Base-by-base conservation (phyloP, 139 green algal genomes). In the Coelastrella sp. region DNA sequence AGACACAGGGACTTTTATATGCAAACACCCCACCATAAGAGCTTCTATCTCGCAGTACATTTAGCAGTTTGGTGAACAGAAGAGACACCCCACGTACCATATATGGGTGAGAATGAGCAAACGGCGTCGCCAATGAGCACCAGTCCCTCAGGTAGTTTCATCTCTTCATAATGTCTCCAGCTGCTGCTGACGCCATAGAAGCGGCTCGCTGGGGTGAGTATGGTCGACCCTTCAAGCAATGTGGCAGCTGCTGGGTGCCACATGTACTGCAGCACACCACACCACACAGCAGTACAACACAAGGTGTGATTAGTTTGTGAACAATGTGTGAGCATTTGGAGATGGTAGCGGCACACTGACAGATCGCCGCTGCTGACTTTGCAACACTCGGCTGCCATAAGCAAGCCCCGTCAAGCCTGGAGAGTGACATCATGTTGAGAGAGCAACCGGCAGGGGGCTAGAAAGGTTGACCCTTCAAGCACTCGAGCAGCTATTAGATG, bases 141-240 rank as follows among this genome's bases (percentile, higher is more conserved):
- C 82, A 88, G 68, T 6, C 83, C 83, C 6, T 89, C 83, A 23
- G 83, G 83, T 3, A 89, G 83, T 14, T 61, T 5, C 17, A 23
- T 17, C 20, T 80, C 83, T 66, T 89, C 83, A 56, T 80, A 89
- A 73, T 89, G 83, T 20, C 68, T 47, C 83, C 83, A 89, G 2
- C 22, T 89, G 56, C 68, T 89, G 64, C 65, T 32, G 10, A 89
- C 13, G 65, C 83, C 23, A 47, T 89, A 80, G 68, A 89, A 89
- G 32, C 83, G 66, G 54, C 32, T 20, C 7, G 13, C 58, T 20
- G 83, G 83, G 7, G 20, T n/a, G 4, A 89, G 83, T 5, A 10
- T 66, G 2, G 32, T 80, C 17, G 54, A 87, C 60, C 82, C 82
- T 14, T 7, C 11, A 47, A 87, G 82, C 82, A 87, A 22, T n/a